A percentile compares a stretch with the other conserved stretches of the same genome.
phyloP scores from a whole-genome alignment of 331 rosid species.

The Arachis monticola region DNA sequence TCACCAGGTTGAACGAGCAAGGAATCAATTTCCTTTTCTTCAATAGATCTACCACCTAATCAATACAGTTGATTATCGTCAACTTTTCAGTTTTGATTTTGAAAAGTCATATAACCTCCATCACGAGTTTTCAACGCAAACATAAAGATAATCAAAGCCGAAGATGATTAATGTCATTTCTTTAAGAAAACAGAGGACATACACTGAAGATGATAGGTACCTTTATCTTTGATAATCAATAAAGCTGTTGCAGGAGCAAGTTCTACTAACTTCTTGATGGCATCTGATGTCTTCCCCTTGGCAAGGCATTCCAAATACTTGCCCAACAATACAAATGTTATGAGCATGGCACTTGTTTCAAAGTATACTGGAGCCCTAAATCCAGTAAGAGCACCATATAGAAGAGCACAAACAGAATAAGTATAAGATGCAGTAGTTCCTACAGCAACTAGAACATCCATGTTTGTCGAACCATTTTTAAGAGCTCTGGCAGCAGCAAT shows the following conservation, averaged over 20 bases:
- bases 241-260: conserved; percentile 89
- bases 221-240: conserved; percentile 76
- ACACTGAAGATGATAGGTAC: conserved; percentile 42
- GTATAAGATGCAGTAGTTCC: conserved; percentile 94
- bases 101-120: conserved; percentile 21
- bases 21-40: conserved; percentile 93
- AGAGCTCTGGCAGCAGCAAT: conserved; percentile 93
- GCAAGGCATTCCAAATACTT: conserved; percentile 97
- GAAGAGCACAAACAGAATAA: conserved; percentile 92
- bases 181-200: conserved; percentile 23
- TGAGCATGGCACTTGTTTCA: conserved; percentile 99
- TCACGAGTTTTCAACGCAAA: conserved; percentile 10
- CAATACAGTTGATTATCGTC: conserved; percentile 31
- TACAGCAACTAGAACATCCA: conserved; percentile 98
- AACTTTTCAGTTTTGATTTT: conserved; percentile 1
- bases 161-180: conserved; percentile 13
- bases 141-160: conserved; percentile 24
- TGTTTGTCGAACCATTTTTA: conserved; percentile 93
- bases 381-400: conserved; percentile 93
- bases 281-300: conserved; percentile 98
- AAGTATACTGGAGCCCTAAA: conserved; percentile 95
- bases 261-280: conserved; percentile 93
- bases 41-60: conserved; percentile 67
- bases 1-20: conserved; percentile 89
- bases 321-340: conserved; percentile 95